Evolutionary conservation across 2,329 filamentous ascomycete genomes (phyloP), one percentile per base, ranked within the genome.

Genomic region (Hirsutella thompsonii): DNA sequence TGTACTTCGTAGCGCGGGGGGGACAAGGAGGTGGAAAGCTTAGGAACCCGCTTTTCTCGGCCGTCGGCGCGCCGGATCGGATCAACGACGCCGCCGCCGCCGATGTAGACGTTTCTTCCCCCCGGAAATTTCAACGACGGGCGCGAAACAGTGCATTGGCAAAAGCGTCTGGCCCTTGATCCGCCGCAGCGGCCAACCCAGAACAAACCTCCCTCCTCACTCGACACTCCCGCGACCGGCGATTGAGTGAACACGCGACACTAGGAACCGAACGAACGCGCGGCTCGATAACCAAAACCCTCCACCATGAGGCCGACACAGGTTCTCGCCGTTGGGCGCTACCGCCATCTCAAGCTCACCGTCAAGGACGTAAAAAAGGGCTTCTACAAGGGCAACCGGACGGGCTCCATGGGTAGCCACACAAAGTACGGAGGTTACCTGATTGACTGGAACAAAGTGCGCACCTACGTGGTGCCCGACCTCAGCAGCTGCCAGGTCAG

Each of bases 361-460:
- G 94, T 90, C 51, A 98, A 98, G 67, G 81, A 92, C 63, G 81
- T 90, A 59, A 84, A 83, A 60, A 86, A 87, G 58, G 90, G 89
- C 51, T 98, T 81, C 76, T 98, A 98, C 78, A 96, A 96, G 72
- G 92, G 92, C 58, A 95, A 83, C 54, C 74, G 89, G 37, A 82
- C 87, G 1, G 92, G 92, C 2, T 79, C 83, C 34, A 88, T 93
- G 79, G 92, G 92, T 60, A 66, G 70, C 13, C 86, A 93, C 65
- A 89, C 84, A 41, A 83, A 84, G 59, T 76, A 79, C 58, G 92
- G 90, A 61, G 81, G 81, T 39, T 98, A 92, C 62, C 61, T 79
- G 37, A 80, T 96, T 50, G 83, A 96, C 50, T 94, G 75, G 72
- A 64, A 70, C 42, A 94, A 93, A 66, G 86, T 96, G 55, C 81